A percentile compares a stretch with the other conserved stretches of the same genome.
Conservation (phyloP, 768 basidiomycete species). For the Cantharellus anzutake region DNA sequence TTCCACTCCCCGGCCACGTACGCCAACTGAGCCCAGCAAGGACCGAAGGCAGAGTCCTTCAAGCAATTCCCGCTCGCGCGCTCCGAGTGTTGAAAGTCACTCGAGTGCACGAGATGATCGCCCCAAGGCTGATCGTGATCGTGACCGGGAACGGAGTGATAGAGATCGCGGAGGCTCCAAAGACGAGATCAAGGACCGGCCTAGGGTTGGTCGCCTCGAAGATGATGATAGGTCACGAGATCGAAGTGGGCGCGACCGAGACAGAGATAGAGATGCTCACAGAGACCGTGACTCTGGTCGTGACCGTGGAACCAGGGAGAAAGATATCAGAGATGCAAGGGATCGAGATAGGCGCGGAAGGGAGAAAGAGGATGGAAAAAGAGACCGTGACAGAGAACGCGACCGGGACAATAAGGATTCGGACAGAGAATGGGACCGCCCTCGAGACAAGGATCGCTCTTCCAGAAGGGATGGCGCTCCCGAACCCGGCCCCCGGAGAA, state of each 20-base stretch:
- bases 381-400: conserved; percentile 2
- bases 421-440: conserved; percentile 1
- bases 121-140: conserved; percentile 1
- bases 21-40: neutral
- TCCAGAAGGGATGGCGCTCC: neutral
- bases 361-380: conserved; percentile 1
- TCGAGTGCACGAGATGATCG: conserved; percentile 1
- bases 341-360: neutral
- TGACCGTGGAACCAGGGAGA: neutral
- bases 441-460: neutral
- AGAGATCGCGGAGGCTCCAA: neutral
- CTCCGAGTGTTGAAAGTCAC: conserved; percentile 6
- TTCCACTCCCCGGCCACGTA: neutral
- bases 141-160: conserved; percentile 1
- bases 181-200: neutral
- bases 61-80: neutral
- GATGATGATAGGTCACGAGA: neutral
- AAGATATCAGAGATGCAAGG: conserved; percentile 1
- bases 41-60: neutral
- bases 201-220: neutral
- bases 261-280: conserved; percentile 6
- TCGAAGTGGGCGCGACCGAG: neutral
- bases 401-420: neutral
- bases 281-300: neutral
- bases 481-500: neutral